Percentiles rank a stretch among this genome's conserved stretches.
Evolutionary conservation across 1,284 basidiomycete species (phyloP).

Genomic region (Exsudoporus floridanus): DNA sequence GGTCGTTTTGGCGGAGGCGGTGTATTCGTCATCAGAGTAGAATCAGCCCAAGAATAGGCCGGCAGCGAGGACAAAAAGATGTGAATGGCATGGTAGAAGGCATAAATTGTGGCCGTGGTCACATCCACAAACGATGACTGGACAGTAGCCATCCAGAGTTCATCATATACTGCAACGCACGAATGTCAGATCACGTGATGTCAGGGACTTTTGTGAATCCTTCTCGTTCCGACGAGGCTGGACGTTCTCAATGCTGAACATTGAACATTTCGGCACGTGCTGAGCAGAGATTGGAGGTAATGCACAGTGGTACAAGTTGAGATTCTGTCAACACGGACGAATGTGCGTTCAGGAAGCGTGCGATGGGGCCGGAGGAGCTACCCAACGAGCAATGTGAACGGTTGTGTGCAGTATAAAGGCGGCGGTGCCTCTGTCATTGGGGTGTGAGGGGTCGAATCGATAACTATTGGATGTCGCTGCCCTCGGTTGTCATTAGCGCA

Average conservation of each 20-base stretch:
- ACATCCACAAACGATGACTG: slow-evolving; percentile 42
- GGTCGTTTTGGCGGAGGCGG: slow-evolving; percentile 31
- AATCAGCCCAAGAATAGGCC: slow-evolving; percentile 27
- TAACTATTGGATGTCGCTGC: slow-evolving; percentile 47
- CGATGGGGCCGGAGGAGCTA: slow-evolving; percentile 47
- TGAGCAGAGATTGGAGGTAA: slow-evolving; percentile 76
- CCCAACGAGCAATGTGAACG: slow-evolving; percentile 45
- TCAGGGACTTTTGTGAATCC: slow-evolving; percentile 97
- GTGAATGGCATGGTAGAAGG: slow-evolving; percentile 42
- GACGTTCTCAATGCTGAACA: too few relatives aligned
- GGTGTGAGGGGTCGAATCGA: slow-evolving; percentile 42
- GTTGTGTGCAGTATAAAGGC: slow-evolving; percentile 21
- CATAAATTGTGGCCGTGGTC: slow-evolving; percentile 51
- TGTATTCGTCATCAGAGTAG: slow-evolving; percentile 33
- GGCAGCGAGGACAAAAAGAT: slow-evolving; percentile 40
- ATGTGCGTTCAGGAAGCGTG: slow-evolving; percentile 83
- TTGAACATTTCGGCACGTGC: slow-evolving; percentile 85
- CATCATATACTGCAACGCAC: slow-evolving; percentile 86
- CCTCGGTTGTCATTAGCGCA: slow-evolving; percentile 12
- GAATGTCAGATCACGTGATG: slow-evolving; percentile 93
- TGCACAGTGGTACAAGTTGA: slow-evolving; percentile 79
- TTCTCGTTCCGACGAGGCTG: slow-evolving; percentile 95
- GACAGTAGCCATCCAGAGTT: slow-evolving; percentile 69
- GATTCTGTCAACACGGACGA: slow-evolving; percentile 74
- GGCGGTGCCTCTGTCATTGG: slow-evolving; percentile 14